Base-by-base conservation (phyloP, 2,329 filamentous ascomycete genomes). In the Fusarium devonianum region DNA sequence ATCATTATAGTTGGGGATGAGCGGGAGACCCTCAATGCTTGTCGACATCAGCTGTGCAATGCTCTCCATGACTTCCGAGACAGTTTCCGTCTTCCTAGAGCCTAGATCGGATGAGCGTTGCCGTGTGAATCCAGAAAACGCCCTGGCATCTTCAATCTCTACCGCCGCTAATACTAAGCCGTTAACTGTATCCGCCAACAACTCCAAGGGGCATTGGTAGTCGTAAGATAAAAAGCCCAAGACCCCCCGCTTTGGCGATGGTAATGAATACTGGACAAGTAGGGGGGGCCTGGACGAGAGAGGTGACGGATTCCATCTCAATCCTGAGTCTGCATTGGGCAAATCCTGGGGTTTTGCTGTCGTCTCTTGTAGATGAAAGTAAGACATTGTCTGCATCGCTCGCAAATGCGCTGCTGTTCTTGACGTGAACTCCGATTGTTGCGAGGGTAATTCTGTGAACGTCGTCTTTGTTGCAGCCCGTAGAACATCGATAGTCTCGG, bases 331-430 rank as follows among this genome's bases (percentile, higher is more conserved):
- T 9, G 18, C 5, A 7, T 49, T 42, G 12, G 34, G 17, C 4
- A 42, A 23, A 42, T 56, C 52, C 22, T 30, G 57, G 2, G 39
- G 35, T 19, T 43, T 28, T 51, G 8, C 75, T 58, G 4, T 36
- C 19, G 33, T 12, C 6, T 53, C 43, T 25, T 65, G 50, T 9
- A 60, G 25, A 65, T 93, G 90, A 63, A 93, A 90, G 62, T 92
- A 93, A 0, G 88, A 86, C 78, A 91, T 86, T n/a, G 80, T 83
- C 60, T 92, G 88, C 87, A 93, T 91, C 5, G 81, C 79, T 39
- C 88, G 76, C 3, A 90, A 70, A 53, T 92, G 85, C 0, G 82
- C 78, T 0, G 87, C 80, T 8, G 85, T 88, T 26, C 86, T 76
- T 3, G 80, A 73, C 1, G 76, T 76, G 29, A 76, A 75, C 29